These are phyloP conservation scores for Penicillium tannophilum DNA, from an alignment of 495 filamentous ascomycete species.

Conservation along the genomic window DNA sequence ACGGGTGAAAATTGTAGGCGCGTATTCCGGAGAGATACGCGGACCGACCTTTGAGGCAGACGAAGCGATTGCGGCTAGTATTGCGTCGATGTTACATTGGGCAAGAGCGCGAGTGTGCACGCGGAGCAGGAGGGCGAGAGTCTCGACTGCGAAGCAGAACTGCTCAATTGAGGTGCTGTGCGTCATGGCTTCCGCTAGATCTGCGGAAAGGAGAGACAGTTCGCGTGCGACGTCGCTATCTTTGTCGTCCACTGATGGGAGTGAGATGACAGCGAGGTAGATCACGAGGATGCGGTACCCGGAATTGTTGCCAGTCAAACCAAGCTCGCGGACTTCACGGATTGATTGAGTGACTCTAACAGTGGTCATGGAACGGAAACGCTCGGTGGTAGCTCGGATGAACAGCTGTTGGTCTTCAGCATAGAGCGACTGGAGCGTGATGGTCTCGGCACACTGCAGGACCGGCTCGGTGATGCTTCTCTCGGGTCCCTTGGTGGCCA, in stretches of 20 bases:
- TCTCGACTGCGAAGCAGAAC: conserved; percentile 60
- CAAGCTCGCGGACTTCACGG: conserved; percentile 35
- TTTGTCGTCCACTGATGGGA: conserved; percentile 42
- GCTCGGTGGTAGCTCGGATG: conserved; percentile 39
- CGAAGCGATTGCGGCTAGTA: conserved; percentile 58
- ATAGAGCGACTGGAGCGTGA: conserved; percentile 42
- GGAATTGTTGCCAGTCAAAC: conserved; percentile 34
- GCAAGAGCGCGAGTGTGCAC: conserved; percentile 55
- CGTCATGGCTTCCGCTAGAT: conserved; percentile 31
- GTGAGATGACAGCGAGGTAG: conserved; percentile 38
- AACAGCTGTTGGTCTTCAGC: conserved; percentile 47
- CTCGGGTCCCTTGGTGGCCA: conserved; percentile 37
- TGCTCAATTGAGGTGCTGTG: conserved; percentile 48
- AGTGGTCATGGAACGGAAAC: conserved; percentile 38
- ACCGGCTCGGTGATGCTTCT: conserved; percentile 35
- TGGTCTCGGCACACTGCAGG: conserved; percentile 39
- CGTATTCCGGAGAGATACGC: conserved; percentile 37
- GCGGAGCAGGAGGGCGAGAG: conserved; percentile 59
- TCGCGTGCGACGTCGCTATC: conserved; percentile 38
- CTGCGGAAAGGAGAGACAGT: conserved; percentile 40
- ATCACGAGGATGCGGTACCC: conserved; percentile 40
- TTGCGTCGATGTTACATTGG: conserved; percentile 71
- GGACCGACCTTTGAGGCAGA: conserved; percentile 50
- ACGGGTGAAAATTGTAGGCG: conserved; percentile 59
- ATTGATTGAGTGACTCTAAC: conserved; percentile 34